A percentile compares a stretch with the other conserved stretches of the same genome.
phyloP scores from a whole-genome alignment of 257 asterid species.

The Ocimum tenuiflorum region DNA sequence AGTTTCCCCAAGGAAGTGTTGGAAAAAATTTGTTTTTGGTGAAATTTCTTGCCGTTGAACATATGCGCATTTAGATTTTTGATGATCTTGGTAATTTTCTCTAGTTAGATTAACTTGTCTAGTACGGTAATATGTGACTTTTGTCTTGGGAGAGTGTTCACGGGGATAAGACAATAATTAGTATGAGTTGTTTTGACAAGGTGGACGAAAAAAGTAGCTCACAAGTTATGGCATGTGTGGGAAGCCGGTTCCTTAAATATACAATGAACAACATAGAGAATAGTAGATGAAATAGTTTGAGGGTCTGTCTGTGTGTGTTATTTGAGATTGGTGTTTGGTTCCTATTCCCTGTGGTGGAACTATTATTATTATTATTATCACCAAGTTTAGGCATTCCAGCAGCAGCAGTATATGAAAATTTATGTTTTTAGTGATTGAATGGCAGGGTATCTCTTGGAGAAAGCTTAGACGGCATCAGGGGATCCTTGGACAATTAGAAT shows the following conservation, averaged over 20 bases:
- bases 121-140: no score
- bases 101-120: not conserved
- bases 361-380: not conserved
- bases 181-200: not conserved
- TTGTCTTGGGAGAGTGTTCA: no score
- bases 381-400: not conserved
- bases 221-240: no score
- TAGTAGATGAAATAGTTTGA: not conserved
- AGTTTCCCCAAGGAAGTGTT: not conserved
- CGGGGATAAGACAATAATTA: slow-evolving; percentile 4
- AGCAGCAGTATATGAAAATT: no score
- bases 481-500: slow-evolving; percentile 36
- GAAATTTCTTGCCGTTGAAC: not conserved
- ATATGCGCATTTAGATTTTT: not conserved
- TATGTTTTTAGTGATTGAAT: slow-evolving; percentile 6
- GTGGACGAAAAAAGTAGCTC: not conserved
- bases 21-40: not conserved
- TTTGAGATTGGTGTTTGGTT: not conserved
- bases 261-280: not conserved
- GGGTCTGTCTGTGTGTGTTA: not conserved
- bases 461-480: slow-evolving; percentile 71
- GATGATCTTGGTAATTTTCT: not conserved
- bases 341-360: not conserved
- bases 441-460: slow-evolving; percentile 87
- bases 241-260: not conserved